Percentiles rank a stretch among this genome's conserved stretches.
These are phyloP conservation scores for Aspergillus sp. DNA, from an alignment of 2,329 filamentous ascomycete genomes.

Conservation along the genomic window DNA sequence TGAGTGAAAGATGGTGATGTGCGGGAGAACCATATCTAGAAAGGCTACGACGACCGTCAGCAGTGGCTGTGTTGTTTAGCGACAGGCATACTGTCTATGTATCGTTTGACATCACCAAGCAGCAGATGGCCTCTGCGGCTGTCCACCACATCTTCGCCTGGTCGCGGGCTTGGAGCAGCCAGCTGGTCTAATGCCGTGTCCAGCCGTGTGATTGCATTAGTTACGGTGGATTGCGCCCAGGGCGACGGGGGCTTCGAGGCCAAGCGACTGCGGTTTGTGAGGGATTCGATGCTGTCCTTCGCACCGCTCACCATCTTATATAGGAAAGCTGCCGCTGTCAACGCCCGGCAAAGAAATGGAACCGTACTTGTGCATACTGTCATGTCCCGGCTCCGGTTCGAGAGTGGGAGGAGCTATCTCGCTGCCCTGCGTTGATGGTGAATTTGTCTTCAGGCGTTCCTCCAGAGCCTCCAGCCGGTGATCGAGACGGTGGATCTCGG, in stretches of 20 bases:
- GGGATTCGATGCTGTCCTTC: constrained; percentile 1
- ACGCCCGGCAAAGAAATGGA: neutral
- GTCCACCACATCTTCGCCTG: neutral
- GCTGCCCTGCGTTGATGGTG: no score
- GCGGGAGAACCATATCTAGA: neutral
- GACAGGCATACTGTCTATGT: neutral
- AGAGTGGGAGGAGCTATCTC: neutral
- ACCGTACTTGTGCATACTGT: neutral
- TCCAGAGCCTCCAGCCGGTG: constrained; percentile 2
- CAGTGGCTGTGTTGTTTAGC: neutral
- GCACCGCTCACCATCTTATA: constrained; percentile 3
- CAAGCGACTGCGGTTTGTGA: neutral
- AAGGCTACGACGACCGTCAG: neutral
- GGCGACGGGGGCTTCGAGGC: neutral
- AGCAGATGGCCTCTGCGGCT: neutral
- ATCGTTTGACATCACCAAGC: neutral
- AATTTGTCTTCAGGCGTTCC: neutral
- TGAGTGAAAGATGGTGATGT: neutral
- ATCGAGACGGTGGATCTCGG: neutral
- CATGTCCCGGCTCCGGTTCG: neutral
- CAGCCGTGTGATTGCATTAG: neutral
- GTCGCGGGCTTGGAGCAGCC: neutral
- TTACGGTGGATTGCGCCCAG: neutral
- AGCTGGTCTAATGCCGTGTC: constrained; percentile 4
- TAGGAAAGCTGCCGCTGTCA: neutral